A percentile compares a stretch with the other conserved stretches of the same genome.
Evolutionary conservation across 495 filamentous ascomycete species (phyloP).

Genomic region (Daldinia grandis): DNA sequence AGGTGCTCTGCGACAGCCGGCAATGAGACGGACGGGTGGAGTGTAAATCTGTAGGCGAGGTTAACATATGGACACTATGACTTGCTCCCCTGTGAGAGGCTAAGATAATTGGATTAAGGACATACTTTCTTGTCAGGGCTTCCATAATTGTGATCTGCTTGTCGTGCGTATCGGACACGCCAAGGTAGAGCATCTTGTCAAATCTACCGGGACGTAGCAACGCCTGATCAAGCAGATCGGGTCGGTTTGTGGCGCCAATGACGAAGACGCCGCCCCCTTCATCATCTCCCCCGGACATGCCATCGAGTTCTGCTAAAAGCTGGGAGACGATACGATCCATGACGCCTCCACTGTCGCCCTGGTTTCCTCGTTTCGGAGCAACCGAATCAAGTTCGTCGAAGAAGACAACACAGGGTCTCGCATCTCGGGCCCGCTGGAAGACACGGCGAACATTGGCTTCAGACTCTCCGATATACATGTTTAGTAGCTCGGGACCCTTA

Average conservation of each 20-base stretch:
- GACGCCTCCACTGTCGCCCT: conserved; percentile 96
- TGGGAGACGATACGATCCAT: conserved; percentile 99
- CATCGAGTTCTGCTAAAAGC: conserved; percentile 92
- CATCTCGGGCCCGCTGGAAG: conserved; percentile 93
- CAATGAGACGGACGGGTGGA: conserved; percentile 79
- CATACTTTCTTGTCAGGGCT: conserved; percentile 89
- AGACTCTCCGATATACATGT: conserved; percentile 99
- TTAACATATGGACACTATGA: conserved; percentile 20
- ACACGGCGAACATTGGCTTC: conserved; percentile 97
- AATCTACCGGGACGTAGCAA: conserved; percentile 91
- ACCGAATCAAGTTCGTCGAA: conserved; percentile 98
- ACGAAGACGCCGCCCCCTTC: conserved; percentile 90
- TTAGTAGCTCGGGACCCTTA: conserved; percentile 95
- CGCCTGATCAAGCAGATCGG: conserved; percentile 91
- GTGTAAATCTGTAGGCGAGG: conserved; percentile 69
- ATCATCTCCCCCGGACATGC: conserved; percentile 93
- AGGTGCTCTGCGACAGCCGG: conserved; percentile 74
- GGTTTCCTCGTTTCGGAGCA: conserved; percentile 95
- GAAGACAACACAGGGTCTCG: conserved; percentile 97
- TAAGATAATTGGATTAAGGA: conserved; percentile 23
- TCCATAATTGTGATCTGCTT: conserved; percentile 96
- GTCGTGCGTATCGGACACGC: conserved; percentile 94
- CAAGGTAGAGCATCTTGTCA: conserved; percentile 98
- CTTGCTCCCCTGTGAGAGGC: neutral
- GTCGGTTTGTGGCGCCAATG: conserved; percentile 94